Base-by-base conservation (phyloP, 108 stramenopile genomes). In the Bacterosira constricta region DNA sequence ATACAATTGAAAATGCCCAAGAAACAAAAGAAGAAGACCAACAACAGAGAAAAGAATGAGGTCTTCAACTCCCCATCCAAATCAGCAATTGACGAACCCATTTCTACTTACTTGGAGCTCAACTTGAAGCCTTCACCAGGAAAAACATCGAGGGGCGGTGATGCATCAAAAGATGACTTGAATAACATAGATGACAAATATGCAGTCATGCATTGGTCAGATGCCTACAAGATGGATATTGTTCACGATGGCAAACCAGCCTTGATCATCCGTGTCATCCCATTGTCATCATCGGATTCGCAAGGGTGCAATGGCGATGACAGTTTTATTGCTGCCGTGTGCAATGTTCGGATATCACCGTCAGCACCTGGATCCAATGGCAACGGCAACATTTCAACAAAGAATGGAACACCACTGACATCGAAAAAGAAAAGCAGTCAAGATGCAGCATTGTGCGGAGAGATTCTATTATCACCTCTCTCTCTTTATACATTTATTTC, bases 201-300 rank as follows among this genome's bases (percentile, higher is more conserved):
- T 32, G 56, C 53, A 3, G 30, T 70, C 11, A 44, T 70, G 18
- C 69, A 70, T 34, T 55, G 37, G 58, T 36, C 29, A 6, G 73
- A 75, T 59, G 63, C 73, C 13, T 31, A 38, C 32, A 57, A 58
- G 31, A 55, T 75, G 34, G 64, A 65, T 32, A 46, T 75, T 32
- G 23, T 55, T 15, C 56, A 75, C 41, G n/a, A n/a, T n/a, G 73
- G 73, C 4, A 64, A 75, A 21, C 23, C 63, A 25, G 73, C 73
- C 0, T 51, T 75, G 25, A 66, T 75, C 26, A 13, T 63, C 50
- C 31, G 35, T 54, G 23, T 27, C 42, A 36, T 8, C 10, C 0
- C 25, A n/a, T 9, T 25, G 61, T 42, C 61, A 45, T 12, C 35
- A 18, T 29, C 15, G 44, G n/a, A 12, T 0, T 8, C 32, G 25